Percentiles rank a stretch among this genome's conserved stretches.
Conservation (phyloP, 192 early-diverging fungal species). For the Dissophora globulifera region DNA sequence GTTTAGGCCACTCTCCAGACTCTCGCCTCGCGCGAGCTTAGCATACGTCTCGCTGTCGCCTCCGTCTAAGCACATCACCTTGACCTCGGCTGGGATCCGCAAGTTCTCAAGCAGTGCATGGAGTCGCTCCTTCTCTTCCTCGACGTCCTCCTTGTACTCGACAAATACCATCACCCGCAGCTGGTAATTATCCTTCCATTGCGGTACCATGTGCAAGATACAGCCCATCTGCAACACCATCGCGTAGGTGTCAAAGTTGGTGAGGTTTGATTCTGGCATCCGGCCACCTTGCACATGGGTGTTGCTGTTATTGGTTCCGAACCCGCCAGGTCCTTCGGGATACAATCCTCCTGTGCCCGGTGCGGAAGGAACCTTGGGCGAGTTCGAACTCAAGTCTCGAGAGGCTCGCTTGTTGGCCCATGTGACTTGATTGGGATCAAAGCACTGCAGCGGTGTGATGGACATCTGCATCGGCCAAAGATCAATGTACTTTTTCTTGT, state of each 20-base stretch:
- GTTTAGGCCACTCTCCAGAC: too few species aligned
- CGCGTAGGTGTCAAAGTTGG: conserved; percentile 75
- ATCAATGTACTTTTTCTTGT: conserved; percentile 70
- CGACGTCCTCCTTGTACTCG: conserved; percentile 69
- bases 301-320: too few species aligned
- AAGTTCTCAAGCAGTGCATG: conserved; percentile 65
- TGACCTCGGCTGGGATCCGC: conserved; percentile 70
- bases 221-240: conserved; percentile 82
- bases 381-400: conserved; percentile 11
- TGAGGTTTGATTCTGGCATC: conserved; percentile 52
- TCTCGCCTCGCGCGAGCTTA: conserved; percentile 44
- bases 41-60: conserved; percentile 57
- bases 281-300: too few species aligned
- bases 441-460: conserved; percentile 16
- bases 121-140: conserved; percentile 67
- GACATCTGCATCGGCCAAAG: conserved; percentile 78
- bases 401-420: conserved; percentile 15
- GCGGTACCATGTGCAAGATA: conserved; percentile 75
- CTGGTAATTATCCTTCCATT: conserved; percentile 69
- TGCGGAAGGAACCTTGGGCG: background rate
- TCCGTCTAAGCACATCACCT: conserved; percentile 61
- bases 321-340: background rate
- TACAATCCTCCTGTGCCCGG: background rate
- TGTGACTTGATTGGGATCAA: conserved; percentile 7
- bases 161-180: conserved; percentile 79